A percentile compares a stretch with the other conserved stretches of the same genome.
phyloP scores from a whole-genome alignment of 2,329 filamentous ascomycete genomes.

The Phialophora verrucosa region DNA sequence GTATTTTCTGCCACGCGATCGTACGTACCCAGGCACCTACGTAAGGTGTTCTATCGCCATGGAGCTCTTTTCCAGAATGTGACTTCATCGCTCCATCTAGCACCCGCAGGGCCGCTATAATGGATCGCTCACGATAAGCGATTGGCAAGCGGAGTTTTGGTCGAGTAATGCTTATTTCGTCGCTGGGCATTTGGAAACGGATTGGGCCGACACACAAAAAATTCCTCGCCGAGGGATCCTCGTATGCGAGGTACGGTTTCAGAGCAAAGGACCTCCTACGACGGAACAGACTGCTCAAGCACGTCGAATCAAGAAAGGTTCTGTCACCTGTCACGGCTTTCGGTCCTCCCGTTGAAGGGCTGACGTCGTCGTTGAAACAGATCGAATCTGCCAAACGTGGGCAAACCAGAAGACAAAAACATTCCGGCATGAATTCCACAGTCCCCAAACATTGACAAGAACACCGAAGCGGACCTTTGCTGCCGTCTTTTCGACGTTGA shows the following conservation, averaged over 20 bases:
- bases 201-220: not conserved
- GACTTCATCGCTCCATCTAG: constrained; percentile 4
- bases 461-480: not conserved
- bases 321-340: not conserved
- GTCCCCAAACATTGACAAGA: not conserved
- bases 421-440: not conserved
- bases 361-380: not conserved
- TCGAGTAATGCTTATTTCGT: constrained; percentile 5
- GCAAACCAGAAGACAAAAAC: not conserved
- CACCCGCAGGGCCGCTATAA: not conserved
- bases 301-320: not conserved
- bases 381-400: not conserved
- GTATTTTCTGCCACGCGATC: not conserved
- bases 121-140: constrained; percentile 2
- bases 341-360: not conserved
- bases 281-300: not conserved
- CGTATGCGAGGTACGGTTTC: not conserved
- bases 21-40: not conserved
- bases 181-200: not conserved
- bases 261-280: not conserved
- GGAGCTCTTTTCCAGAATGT: not conserved
- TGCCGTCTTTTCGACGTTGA: not conserved
- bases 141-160: not conserved
- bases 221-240: not conserved
- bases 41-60: not conserved